Base-by-base conservation (phyloP, 208 protist genomes). In the Wallacemonas rigidus region DNA sequence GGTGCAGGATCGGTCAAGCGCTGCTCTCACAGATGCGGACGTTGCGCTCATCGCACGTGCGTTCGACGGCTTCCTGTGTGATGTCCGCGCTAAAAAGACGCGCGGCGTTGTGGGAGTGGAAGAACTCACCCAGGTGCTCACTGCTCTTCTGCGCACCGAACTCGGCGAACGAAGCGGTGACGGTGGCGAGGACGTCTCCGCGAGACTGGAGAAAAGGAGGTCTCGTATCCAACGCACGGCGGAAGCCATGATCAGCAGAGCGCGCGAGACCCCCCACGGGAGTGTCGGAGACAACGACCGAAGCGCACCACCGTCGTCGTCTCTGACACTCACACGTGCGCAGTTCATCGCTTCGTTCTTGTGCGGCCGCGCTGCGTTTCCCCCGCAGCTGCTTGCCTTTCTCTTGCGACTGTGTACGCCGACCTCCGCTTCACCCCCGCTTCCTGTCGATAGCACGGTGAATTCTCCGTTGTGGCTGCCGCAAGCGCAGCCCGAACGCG, bases 311-410 rank as follows among this genome's bases (percentile, higher is more conserved):
- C 40, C 11, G n/a, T 5, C 53, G 15, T 39, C 4, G 40, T 47
- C 41, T n/a, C 4, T 45, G 36, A 47, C 40, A 54, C 12, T 83
- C 50, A 76, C 67, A 36, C 55, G 68, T 36, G 64, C 79, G 1
- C 47, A 50, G 64, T 83, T 83, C 36, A 43, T 76, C 14, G 64
- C 64, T 8, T 80, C 75, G 1, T 80, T 80, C 15, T 60, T 79
- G 74, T 80, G 71, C 43, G 51, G 73, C 61, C 50, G 53, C n/a
- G 79, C 69, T 41, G 79, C 75, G 41, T 76, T 83, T 26, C 79
- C 79, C 11, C 74, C 79, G 3, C 61, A 71, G 47, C 74, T 83
- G 5, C 41, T 83, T 40, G 67, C 74, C 40, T 72, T 75, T 62
- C 76, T 74, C 26, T 74, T 65, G 67, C 62, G 35, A 56, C 57